phyloP scores from a whole-genome alignment of 805 yeast species.

The Teunomyces tritomae region DNA sequence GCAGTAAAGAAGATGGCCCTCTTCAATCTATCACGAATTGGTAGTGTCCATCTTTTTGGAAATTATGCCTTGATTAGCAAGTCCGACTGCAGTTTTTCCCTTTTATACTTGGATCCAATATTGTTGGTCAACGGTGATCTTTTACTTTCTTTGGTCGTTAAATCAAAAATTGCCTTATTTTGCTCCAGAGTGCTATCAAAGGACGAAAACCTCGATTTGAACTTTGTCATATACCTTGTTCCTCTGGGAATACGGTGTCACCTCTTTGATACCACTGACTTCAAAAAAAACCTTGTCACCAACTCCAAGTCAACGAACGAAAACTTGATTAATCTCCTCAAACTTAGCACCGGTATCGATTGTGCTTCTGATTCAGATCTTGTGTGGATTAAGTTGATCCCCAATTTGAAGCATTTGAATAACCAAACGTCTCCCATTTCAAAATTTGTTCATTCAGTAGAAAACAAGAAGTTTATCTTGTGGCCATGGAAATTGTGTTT shows the following conservation, averaged over 20 bases:
- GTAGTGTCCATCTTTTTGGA: constrained; percentile 33
- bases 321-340: constrained; percentile 29
- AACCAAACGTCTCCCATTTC: constrained; percentile 65
- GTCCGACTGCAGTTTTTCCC: constrained; percentile 10
- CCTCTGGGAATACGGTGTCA: constrained; percentile 46
- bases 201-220: constrained; percentile 10
- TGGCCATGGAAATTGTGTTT: constrained; percentile 75
- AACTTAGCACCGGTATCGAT: constrained; percentile 35
- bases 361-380: constrained; percentile 18
- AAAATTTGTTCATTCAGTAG: constrained; percentile 51
- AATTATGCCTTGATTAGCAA: constrained; percentile 28
- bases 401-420: constrained; percentile 65
- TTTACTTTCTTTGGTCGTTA: constrained; percentile 28
- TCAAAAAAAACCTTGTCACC: constrained; percentile 17
- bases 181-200: constrained; percentile 19
- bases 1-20: constrained; percentile 39
- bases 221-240: constrained; percentile 36
- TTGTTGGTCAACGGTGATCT: constrained; percentile 39
- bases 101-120: constrained; percentile 36
- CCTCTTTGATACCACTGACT: constrained; percentile 31
- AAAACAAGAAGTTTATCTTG: constrained; percentile 52
- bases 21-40: constrained; percentile 28
- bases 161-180: constrained; percentile 24
- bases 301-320: constrained; percentile 20
- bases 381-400: constrained; percentile 66